These are phyloP conservation scores for Starmerella vaccinii DNA, from an alignment of 805 yeast species.

Conservation along the genomic window DNA sequence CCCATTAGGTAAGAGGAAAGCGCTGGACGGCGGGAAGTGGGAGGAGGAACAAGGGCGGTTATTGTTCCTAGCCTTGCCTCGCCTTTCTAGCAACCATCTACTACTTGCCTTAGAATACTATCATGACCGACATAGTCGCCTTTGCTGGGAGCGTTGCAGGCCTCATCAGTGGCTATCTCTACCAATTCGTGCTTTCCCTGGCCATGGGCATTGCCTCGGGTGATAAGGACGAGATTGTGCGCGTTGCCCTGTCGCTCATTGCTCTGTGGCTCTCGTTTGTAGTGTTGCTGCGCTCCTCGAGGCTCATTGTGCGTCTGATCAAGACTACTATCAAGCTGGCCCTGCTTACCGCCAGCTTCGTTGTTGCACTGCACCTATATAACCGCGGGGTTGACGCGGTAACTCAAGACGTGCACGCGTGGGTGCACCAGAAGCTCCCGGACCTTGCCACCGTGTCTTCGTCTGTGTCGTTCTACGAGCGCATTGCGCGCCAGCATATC, in stretches of 20 bases:
- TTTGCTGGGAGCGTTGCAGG: constrained; percentile 6
- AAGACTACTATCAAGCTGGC: constrained; percentile 19
- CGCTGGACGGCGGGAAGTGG: neutral
- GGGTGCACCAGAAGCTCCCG: neutral
- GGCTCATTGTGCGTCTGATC: constrained; percentile 23
- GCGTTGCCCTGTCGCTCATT: constrained; percentile 21
- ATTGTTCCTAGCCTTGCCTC: neutral
- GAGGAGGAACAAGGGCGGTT: neutral
- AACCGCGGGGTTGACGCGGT: constrained; percentile 14
- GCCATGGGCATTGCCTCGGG: constrained; percentile 16
- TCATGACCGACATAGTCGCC: constrained; percentile 5
- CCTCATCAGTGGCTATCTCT: constrained; percentile 10
- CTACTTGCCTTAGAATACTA: neutral
- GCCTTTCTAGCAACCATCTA: neutral
- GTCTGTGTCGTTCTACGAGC: neutral
- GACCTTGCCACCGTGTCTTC: constrained; percentile 1
- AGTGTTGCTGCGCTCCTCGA: constrained; percentile 22
- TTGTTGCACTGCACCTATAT: constrained; percentile 14
- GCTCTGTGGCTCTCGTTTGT: constrained; percentile 25
- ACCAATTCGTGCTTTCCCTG: constrained; percentile 11
- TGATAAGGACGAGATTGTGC: constrained; percentile 11
- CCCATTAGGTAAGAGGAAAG: neutral
- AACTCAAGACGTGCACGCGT: neutral
- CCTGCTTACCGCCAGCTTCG: constrained; percentile 12
- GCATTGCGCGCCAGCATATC: neutral